Conservation (phyloP, 208 protist species). For the Crithidia thermophila region DNA sequence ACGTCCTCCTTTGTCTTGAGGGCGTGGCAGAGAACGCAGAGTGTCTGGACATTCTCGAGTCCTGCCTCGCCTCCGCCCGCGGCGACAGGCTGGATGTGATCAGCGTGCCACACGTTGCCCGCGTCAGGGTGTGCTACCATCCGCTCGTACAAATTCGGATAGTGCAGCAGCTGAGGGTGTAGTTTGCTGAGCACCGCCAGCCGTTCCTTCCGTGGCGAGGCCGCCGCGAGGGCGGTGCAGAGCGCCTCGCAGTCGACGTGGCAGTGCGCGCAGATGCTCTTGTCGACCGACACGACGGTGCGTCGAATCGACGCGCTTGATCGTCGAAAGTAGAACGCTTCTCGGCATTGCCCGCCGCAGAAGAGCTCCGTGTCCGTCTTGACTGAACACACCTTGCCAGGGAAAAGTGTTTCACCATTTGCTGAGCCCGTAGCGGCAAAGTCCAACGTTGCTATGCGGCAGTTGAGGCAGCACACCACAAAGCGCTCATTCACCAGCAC, state of each 20-base stretch:
- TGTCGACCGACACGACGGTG: constrained; percentile 52
- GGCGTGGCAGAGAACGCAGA: constrained; percentile 82
- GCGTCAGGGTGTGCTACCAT: constrained; percentile 56
- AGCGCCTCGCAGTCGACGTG: constrained; percentile 73
- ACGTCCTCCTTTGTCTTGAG: constrained; percentile 69
- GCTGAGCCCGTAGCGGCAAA: too few relatives aligned
- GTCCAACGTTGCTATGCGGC: constrained; percentile 18
- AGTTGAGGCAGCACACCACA: constrained; percentile 39
- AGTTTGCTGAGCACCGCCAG: constrained; percentile 41
- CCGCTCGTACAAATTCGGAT: constrained; percentile 49
- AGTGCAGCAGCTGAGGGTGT: constrained; percentile 48
- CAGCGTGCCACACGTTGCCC: constrained; percentile 83
- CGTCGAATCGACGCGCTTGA: constrained; percentile 62
- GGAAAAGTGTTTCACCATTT: constrained; percentile 9
- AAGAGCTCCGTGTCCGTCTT: constrained; percentile 67
- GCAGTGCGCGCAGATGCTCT: constrained; percentile 66
- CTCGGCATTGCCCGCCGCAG: constrained; percentile 67
- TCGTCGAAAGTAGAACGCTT: constrained; percentile 62
- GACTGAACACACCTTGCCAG: constrained; percentile 43
- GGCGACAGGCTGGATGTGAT: constrained; percentile 76
- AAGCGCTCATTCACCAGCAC: not conserved
- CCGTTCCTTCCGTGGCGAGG: constrained; percentile 19
- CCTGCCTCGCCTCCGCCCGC: constrained; percentile 63
- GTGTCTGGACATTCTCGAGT: constrained; percentile 79
- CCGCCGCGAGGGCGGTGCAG: constrained; percentile 29